A percentile compares a stretch with the other conserved stretches of the same genome.
Evolutionary conservation across 2,329 filamentous ascomycete species (phyloP).

Genomic region (Metarhizium humberi): DNA sequence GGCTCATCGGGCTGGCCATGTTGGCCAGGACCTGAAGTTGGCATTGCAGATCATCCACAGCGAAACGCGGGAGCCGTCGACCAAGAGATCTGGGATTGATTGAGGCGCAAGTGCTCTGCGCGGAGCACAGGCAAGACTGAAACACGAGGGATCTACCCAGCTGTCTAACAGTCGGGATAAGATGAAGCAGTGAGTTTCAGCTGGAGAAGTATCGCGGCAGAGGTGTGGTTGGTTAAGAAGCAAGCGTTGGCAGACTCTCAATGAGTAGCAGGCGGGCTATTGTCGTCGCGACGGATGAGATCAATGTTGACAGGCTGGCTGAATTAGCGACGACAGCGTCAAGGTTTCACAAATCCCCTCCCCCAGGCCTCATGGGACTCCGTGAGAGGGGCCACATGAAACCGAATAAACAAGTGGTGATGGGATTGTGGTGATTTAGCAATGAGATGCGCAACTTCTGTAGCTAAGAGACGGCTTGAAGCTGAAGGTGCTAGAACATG

Average conservation of each 20-base stretch:
- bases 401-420: background rate
- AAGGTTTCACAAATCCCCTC: constrained; percentile 12
- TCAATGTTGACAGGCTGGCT: background rate
- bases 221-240: background rate
- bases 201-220: background rate
- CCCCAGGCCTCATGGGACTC: constrained; percentile 14
- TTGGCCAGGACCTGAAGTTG: constrained; percentile 18
- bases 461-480: constrained; percentile 1
- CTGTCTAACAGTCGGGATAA: background rate
- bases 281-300: background rate
- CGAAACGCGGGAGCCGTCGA: background rate
- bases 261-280: background rate
- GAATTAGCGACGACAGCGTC: background rate
- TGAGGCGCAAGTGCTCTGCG: background rate
- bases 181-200: background rate
- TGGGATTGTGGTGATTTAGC: background rate
- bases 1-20: constrained; percentile 23
- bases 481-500: constrained; percentile 7
- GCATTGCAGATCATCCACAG: constrained; percentile 14
- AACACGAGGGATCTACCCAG: background rate
- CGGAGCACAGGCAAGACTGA: background rate
- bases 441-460: background rate
- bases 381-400: constrained; percentile 12
- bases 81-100: background rate
- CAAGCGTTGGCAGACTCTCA: background rate